Evolutionary conservation across 768 basidiomycete genomes (phyloP), one percentile per base, ranked within the genome.

Genomic region (Pilatotrama ljubarskyi): DNA sequence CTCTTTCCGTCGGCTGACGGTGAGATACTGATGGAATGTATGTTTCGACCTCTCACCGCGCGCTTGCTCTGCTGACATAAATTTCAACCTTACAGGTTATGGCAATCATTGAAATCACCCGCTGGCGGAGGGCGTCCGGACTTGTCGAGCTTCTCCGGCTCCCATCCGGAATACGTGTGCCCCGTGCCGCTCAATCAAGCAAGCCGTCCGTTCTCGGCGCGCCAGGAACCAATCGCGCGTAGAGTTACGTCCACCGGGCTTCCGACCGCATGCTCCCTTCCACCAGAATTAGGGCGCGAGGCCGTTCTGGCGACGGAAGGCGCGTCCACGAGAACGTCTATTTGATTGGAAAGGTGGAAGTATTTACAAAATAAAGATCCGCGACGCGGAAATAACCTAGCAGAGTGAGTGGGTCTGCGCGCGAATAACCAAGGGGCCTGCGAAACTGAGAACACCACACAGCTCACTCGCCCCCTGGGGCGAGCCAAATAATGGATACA

Each of bases 281-380:
- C 46, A 37, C 53, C 51, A 46, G 42, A 53, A 57, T 40, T 52
- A 55, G 54, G 55, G 61, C 49, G 55, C 61, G 43, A 37, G 43
- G 47, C 41, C 44, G 20, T 50, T 61, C 50, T 55, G 53, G 49
- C 61, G 55, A 57, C 41, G 38, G 61, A 62, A 56, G 55, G 37
- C 49, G 52, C 59, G 46, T 38, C 26, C 60, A 62, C 57, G 60
- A 38, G 57, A 50, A 51, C 55, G 42, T 50, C 50, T 56, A 53
- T 42, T 47, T 40, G 55, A 55, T 48, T 55, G 49, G 41, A 49
- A 42, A 18, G 20, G 35, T 20, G 20, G 37, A 66, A 63, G 60
- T 69, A 64, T 66, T 54, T 66, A 66, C 66, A 69, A 61, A 63
- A 68, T 58, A 65, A 64, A 66, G 43, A 59, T 61, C 59, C 61